Evolutionary conservation across 257 asterid species (phyloP).

Genomic region (Solanum okadae): DNA sequence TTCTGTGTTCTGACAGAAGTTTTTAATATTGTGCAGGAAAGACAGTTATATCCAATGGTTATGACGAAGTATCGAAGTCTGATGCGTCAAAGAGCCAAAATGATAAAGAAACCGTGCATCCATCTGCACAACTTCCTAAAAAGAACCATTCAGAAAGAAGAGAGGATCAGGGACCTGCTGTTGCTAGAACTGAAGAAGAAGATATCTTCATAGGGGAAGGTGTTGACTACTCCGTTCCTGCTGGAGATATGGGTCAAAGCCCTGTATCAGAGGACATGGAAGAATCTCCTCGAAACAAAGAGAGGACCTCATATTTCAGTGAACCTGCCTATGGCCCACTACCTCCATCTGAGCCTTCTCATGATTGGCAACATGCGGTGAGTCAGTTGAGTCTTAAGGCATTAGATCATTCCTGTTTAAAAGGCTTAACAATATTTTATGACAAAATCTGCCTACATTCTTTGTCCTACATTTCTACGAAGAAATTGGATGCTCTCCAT

Average conservation of each 20-base stretch:
- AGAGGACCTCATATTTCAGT: constrained; percentile 48
- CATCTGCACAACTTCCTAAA: constrained; percentile 75
- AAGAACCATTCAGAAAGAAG: constrained; percentile 37
- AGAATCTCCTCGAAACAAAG: constrained; percentile 94
- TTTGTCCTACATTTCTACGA: not conserved
- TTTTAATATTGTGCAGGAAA: constrained; percentile 39
- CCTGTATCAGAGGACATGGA: constrained; percentile 98
- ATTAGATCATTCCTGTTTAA: not conserved
- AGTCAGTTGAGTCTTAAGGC: constrained; percentile 13
- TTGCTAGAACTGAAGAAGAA: constrained; percentile 60
- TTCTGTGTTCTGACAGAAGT: not conserved
- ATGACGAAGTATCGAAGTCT: constrained; percentile 43
- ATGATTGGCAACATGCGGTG: constrained; percentile 74
- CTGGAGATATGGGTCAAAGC: constrained; percentile 88
- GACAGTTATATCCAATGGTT: constrained; percentile 36
- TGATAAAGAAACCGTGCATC: constrained; percentile 50
- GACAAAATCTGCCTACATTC: not conserved
- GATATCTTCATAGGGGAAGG: constrained; percentile 98
- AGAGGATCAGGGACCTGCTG: constrained; percentile 44
- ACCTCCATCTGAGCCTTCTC: constrained; percentile 80
- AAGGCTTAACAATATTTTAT: not conserved
- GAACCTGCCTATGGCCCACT: constrained; percentile 95
- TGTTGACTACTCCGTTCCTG: constrained; percentile 63
- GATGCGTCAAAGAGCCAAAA: constrained; percentile 41
- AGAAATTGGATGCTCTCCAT: not conserved